Percentiles rank a stretch among this genome's conserved stretches.
phyloP scores from a whole-genome alignment of 2,329 filamentous ascomycete species.

The Chrysoporthe austroafricana region DNA sequence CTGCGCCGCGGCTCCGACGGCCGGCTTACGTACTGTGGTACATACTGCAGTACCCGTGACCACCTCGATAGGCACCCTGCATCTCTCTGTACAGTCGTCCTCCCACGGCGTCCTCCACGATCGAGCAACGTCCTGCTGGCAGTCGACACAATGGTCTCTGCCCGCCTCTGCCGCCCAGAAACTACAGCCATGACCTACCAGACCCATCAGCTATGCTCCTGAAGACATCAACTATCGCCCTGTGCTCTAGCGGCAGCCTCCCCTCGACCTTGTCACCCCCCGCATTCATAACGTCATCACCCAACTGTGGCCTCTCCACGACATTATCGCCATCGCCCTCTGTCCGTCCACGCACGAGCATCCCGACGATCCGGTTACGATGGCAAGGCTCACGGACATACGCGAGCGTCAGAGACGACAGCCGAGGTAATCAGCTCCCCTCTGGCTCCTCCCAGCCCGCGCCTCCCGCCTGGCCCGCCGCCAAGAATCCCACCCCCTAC shows the following conservation, averaged over 20 bases:
- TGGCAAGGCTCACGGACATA: conserved; percentile 26
- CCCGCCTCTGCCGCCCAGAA: not conserved
- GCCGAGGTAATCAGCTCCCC: not conserved
- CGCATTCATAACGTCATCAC: conserved; percentile 34
- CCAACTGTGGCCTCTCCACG: conserved; percentile 10
- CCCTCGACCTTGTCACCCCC: conserved; percentile 29
- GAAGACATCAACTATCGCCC: conserved; percentile 35
- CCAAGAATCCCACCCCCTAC: conserved; percentile 75
- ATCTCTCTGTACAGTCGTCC: not conserved
- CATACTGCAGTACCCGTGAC: no score
- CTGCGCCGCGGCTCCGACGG: no score
- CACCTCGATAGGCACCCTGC: no score
- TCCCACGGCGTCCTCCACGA: not conserved
- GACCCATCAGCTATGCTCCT: conserved; percentile 31
- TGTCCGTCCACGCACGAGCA: not conserved
- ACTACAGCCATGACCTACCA: conserved; percentile 20
- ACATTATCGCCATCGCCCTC: not conserved
- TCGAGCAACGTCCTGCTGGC: conserved; percentile 4
- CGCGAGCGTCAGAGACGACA: conserved; percentile 31
- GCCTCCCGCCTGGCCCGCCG: conserved; percentile 49
- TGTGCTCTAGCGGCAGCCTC: conserved; percentile 34
- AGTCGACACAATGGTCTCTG: conserved; percentile 20
- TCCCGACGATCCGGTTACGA: not conserved
- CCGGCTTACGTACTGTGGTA: no score
- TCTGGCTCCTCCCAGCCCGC: not conserved